Base-by-base conservation (phyloP, 495 filamentous ascomycete species). In the Neurospora africana region DNA sequence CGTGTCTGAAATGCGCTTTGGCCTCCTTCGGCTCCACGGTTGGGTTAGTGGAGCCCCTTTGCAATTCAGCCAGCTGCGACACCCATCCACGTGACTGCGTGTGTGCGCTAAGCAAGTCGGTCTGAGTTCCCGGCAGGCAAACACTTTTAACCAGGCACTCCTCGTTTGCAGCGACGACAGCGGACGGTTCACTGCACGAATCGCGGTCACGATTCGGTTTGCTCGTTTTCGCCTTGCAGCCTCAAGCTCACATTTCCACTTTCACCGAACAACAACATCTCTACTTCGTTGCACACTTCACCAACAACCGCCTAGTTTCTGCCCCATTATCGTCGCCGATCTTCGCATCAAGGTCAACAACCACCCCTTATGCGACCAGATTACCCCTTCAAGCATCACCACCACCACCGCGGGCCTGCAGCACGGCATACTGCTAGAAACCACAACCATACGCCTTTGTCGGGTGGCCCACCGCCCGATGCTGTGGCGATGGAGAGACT, bases 401-500 rank as follows among this genome's bases (percentile, higher is more conserved):
- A 21, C 40, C 23, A 21, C 19, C 53, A 67, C n/a, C 38, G 23
- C 17, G 38, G 53, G 27, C 30, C 53, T 4, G 27, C 53, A 33
- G 13, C 53, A 65, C 53, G 53, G 27, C 47, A 58, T 58, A 15
- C 47, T 58, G 47, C 23, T 23, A 23, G 23, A 53, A 39, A n/a
- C 70, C 70, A 47, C 37, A 72, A 68, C 70, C 61, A 33, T 37
- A 15, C 72, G 37, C 68, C 68, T 19, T 65, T 65, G 19, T 65
- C 27, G 2, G 53, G 53, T 3, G 27, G 53, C 4, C 53, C 53
- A 65, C 53, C 53, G 27, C 53, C 9, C 15, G 53, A 65, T 19
- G 53, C 53, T 19, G 27, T 19, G 53, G 53, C 15, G 13, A 78
- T 79, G 76, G 78, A 78, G 21, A 74, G 82, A n/a, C n/a, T n/a